Evolutionary conservation across 495 filamentous ascomycete species (phyloP), one percentile per base, ranked within the genome.

Genomic region (Aspergillus sclerotiicarbonarius): DNA sequence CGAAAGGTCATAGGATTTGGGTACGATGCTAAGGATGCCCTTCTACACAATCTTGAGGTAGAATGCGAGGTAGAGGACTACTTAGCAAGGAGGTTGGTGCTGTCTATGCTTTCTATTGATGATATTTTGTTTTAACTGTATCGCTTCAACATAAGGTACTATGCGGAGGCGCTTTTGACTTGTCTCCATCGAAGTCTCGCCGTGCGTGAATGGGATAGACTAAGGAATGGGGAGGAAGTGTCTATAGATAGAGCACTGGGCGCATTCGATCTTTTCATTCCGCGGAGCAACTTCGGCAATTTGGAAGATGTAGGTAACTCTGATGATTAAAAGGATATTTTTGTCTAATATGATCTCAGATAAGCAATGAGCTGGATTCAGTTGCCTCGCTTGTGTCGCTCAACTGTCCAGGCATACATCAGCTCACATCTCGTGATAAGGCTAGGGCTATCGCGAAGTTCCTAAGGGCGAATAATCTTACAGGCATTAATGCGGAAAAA

Each of bases 21-120:
- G 1, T 93, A 90, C 57, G 91, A 98, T 80, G 90, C 84, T 19
- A 96, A 96, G 67, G 94, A 96, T 67, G 85, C 83, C 20, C 78
- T 98, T 37, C 61, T 93, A 43, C 77, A 80, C 56, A 84, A 96
- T 62, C 81, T 80, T 49, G 71, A 74, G 9, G 74, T 80, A 32
- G 75, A 78, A 31, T 79, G 86, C n/a, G 76, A 82, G 15, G 76
- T 69, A 12, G 84, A 89, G 19, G 92, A 98, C 76, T 80, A 87
- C 51, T 72, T 98, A 61, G 90, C 94, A 15, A 81, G 91, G 75
- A 88, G 89, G 86, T 96, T 51, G 37, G 69, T 60, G 33, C 70
- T 52, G 59, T 50, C 67, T 54, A 32, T 54, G 39, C 9, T 44
- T 29, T 37, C 9, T 18, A 47, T 52, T 54, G 18, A 33, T 45